Evolutionary conservation across 2,329 filamentous ascomycete genomes (phyloP).

Genomic region (Chalaropsis ovoidea): DNA sequence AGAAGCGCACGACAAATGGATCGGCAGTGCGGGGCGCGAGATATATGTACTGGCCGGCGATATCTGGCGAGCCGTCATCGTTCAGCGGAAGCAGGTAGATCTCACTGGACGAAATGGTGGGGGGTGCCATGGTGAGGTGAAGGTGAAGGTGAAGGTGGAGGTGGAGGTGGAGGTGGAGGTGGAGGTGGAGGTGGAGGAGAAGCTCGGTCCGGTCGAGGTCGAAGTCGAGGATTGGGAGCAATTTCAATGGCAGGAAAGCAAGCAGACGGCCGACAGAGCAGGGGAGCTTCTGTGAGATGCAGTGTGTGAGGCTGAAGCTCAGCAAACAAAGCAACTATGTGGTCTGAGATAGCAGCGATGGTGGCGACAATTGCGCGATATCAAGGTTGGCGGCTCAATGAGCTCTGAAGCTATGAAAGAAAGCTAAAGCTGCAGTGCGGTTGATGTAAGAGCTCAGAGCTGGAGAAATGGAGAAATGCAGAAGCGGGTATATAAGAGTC

Average conservation of each 20-base stretch:
- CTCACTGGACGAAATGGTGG: slow-evolving; percentile 55
- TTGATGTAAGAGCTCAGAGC: no score
- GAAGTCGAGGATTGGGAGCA: background rate
- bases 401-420: background rate
- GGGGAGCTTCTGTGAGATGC: background rate
- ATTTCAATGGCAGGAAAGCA: background rate
- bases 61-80: slow-evolving; percentile 83
- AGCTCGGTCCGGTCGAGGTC: background rate
- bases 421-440: background rate
- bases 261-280: background rate
- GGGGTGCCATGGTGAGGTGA: slow-evolving; percentile 43
- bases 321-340: slow-evolving; percentile 7
- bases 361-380: slow-evolving; percentile 8
- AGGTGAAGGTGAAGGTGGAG: slow-evolving; percentile 20
- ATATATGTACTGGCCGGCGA: slow-evolving; percentile 85
- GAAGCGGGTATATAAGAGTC: background rate
- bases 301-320: background rate
- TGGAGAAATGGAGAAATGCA: background rate
- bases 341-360: slow-evolving; percentile 8
- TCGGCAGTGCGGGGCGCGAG: slow-evolving; percentile 62
- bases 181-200: background rate
- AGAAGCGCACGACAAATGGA: slow-evolving; percentile 75
- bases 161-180: background rate
- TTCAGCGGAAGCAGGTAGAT: slow-evolving; percentile 85
- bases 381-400: background rate